A percentile compares a stretch with the other conserved stretches of the same genome.
Conservation (phyloP, 1,139 yeast species). For the Debaryomyces psychrophilus region DNA sequence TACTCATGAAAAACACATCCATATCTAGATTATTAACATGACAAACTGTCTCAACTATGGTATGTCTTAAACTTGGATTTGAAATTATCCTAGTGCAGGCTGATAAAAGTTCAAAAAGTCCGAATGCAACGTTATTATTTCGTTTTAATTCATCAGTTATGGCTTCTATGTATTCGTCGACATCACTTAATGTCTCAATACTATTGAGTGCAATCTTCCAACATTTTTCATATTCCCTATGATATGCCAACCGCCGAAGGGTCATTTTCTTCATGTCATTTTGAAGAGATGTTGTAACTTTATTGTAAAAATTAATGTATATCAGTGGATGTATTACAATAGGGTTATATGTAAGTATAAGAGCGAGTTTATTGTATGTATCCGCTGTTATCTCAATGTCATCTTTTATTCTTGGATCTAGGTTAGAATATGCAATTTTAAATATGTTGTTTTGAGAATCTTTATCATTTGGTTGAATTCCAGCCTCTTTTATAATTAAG, state of each 20-base stretch:
- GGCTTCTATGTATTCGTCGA: slow-evolving; percentile 40
- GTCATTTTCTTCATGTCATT: slow-evolving; percentile 25
- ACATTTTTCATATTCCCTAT: slow-evolving; percentile 31
- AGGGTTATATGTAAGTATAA: slow-evolving; percentile 38
- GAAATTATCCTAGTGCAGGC: slow-evolving; percentile 19
- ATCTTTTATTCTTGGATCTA: slow-evolving; percentile 17
- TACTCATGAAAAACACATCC: neutral
- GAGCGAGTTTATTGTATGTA: slow-evolving; percentile 31
- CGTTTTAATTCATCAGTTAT: slow-evolving; percentile 23
- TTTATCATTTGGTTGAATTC: neutral
- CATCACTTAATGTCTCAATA: slow-evolving; percentile 36
- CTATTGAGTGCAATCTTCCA: slow-evolving; percentile 36
- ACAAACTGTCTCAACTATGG: slow-evolving; percentile 27
- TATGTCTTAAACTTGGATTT: slow-evolving; percentile 21
- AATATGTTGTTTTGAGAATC: slow-evolving; percentile 6
- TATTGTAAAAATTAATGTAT: slow-evolving; percentile 27
- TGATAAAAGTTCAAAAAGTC: slow-evolving; percentile 26
- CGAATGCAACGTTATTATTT: slow-evolving; percentile 26
- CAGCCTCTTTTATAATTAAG: slow-evolving; percentile 11
- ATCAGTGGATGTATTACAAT: slow-evolving; percentile 33
- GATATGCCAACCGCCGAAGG: slow-evolving; percentile 34
- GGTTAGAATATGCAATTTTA: slow-evolving; percentile 6
- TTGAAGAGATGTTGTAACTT: slow-evolving; percentile 24
- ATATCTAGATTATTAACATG: slow-evolving; percentile 12
- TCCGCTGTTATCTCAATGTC: slow-evolving; percentile 29